These are phyloP conservation scores for Oryza nivara DNA, from an alignment of 176 grass and related monocot genomes.

Conservation along the genomic window DNA sequence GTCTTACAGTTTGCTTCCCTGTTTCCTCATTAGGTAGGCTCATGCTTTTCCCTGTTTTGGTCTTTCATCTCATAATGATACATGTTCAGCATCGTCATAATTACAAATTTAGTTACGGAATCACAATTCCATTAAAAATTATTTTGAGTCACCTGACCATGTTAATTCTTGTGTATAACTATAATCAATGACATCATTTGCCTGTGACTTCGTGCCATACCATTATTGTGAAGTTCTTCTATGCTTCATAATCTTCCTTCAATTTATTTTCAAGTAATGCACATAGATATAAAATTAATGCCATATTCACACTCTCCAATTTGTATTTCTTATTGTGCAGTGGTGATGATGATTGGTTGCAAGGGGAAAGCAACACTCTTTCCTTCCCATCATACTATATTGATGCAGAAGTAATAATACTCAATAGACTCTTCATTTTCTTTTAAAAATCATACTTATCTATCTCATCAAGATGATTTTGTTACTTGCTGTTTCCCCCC, in stretches of 20 bases:
- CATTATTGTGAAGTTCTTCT: constrained; percentile 4
- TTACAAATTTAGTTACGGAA: constrained; percentile 15
- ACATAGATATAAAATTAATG: constrained; percentile 24
- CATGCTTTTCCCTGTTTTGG: constrained; percentile 29
- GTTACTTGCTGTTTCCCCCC: constrained; percentile 30
- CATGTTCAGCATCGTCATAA: not conserved
- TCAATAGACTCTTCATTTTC: constrained; percentile 40
- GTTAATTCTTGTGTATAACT: not conserved
- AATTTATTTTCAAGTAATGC: constrained; percentile 14
- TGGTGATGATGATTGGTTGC: constrained; percentile 77
- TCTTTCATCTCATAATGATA: constrained; percentile 20
- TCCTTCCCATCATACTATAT: constrained; percentile 95
- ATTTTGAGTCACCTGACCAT: constrained; percentile 33
- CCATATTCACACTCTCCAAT: constrained; percentile 25
- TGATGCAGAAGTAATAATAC: constrained; percentile 86
- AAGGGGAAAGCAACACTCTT: constrained; percentile 71
- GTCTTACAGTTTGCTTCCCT: constrained; percentile 14
- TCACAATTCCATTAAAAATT: constrained; percentile 13
- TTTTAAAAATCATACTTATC: constrained; percentile 26
- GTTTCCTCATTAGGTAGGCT: constrained; percentile 33
- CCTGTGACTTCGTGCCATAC: constrained; percentile 10
- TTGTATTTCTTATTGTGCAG: constrained; percentile 54
- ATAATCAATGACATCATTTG: not conserved
- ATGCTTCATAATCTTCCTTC: constrained; percentile 5
- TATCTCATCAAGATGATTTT: constrained; percentile 36